Conservation (phyloP, 2,329 filamentous ascomycete genomes). For the Immersiporthe knoxdaviesiana region DNA sequence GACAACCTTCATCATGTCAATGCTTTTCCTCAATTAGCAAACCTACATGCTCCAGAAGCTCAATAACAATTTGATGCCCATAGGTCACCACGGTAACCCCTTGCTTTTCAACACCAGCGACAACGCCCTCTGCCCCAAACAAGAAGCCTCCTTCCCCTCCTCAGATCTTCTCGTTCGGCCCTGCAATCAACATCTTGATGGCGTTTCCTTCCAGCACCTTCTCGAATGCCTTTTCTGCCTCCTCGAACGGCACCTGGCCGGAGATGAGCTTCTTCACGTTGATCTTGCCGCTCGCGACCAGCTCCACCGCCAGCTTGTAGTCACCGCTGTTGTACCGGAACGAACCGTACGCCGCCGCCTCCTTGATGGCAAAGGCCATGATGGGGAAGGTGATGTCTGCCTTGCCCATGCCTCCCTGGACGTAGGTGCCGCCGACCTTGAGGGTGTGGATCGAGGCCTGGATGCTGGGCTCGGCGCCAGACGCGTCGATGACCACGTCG, state of each 20-base stretch:
- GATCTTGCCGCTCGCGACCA: constrained; percentile 74
- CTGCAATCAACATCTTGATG: constrained; percentile 70
- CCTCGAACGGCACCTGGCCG: constrained; percentile 73
- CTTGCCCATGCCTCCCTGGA: constrained; percentile 90
- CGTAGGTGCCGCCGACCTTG: constrained; percentile 72
- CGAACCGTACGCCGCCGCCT: constrained; percentile 82
- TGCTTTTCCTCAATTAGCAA: no score
- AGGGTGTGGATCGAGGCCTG: constrained; percentile 74
- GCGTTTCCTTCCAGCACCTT: constrained; percentile 84
- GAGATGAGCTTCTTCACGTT: constrained; percentile 84
- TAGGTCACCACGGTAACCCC: neutral
- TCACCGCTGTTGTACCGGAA: constrained; percentile 91
- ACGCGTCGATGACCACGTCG: constrained; percentile 80
- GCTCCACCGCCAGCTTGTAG: constrained; percentile 79
- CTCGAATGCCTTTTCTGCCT: constrained; percentile 85
- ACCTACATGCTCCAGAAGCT: no score
- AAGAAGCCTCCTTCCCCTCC: constrained; percentile 29
- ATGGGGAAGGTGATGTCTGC: constrained; percentile 89
- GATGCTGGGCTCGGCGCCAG: constrained; percentile 77
- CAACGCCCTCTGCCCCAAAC: neutral
- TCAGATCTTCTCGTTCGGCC: constrained; percentile 62
- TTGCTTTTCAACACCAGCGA: neutral
- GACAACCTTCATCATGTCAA: no score
- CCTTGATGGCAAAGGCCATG: constrained; percentile 85
- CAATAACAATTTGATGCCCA: no score